Conservation (phyloP, 139 green algal genomes). For the Tetradesmus obliquus region DNA sequence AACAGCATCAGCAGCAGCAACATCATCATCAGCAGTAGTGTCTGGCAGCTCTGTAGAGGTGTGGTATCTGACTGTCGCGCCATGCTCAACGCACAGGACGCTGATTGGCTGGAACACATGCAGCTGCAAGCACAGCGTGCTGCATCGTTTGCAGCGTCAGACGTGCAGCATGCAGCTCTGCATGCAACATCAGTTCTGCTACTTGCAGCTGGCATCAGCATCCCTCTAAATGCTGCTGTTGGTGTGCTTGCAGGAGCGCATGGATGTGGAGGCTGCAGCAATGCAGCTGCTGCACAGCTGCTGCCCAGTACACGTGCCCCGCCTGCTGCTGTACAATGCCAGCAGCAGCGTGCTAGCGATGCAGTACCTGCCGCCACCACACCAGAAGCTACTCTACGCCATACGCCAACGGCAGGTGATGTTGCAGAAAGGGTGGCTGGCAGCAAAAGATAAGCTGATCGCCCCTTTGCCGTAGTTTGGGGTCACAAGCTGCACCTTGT, state of each 20-base stretch:
- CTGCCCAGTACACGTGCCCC: conserved; percentile 50
- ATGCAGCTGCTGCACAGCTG: conserved; percentile 41
- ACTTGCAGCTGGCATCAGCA: background rate
- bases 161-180: background rate
- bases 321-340: conserved; percentile 48
- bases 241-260: conserved; percentile 29
- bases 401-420: conserved; percentile 1
- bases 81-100: too few species aligned
- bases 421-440: background rate
- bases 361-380: conserved; percentile 45
- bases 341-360: conserved; percentile 41
- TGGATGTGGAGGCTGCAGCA: conserved; percentile 51
- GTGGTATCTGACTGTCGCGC: too few species aligned
- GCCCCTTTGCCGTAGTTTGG: too few species aligned
- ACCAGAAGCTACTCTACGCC: conserved; percentile 40
- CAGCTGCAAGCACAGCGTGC: too few species aligned
- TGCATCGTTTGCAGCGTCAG: background rate
- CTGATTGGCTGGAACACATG: too few species aligned
- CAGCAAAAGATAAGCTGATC: too few species aligned
- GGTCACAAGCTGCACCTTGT: too few species aligned
- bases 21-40: too few species aligned
- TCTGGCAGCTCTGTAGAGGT: too few species aligned
- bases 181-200: background rate
- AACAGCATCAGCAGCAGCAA: background rate
- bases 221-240: background rate